Conservation (phyloP, 169 alveolate species). For the Besnoitia besnoiti region DNA sequence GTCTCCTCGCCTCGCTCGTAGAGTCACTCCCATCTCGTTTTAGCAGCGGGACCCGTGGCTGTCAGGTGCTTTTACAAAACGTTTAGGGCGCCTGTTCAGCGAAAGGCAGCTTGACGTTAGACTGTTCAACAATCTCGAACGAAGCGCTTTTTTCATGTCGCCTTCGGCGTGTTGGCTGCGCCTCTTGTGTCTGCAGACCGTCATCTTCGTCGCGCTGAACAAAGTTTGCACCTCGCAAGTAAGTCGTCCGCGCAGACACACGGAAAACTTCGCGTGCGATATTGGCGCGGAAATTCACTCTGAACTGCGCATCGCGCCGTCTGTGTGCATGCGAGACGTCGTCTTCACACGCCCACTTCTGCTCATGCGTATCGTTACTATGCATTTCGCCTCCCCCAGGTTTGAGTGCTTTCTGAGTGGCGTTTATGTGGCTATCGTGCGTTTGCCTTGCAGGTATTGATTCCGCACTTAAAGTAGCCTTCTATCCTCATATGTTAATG, state of each 20-base stretch:
- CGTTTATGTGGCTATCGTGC: not conserved
- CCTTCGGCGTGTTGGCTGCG: not conserved
- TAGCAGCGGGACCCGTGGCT: no score
- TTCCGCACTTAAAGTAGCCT: no score
- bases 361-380: not conserved
- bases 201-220: constrained; percentile 93
- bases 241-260: not conserved
- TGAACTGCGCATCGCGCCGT: not conserved
- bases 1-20: no score
- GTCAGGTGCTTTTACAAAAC: no score
- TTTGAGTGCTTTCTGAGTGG: not conserved
- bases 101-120: no score
- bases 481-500: no score
- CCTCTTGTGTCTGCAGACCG: constrained; percentile 80
- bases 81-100: no score
- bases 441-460: no score
- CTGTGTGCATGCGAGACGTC: not conserved
- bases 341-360: not conserved
- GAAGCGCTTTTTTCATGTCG: not conserved
- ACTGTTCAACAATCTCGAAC: no score
- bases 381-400: no score
- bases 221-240: constrained; percentile 92
- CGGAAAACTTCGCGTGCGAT: not conserved
- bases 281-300: not conserved
- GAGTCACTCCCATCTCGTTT: no score